phyloP scores from a whole-genome alignment of 495 filamentous ascomycete genomes.

The Podospora didyma region DNA sequence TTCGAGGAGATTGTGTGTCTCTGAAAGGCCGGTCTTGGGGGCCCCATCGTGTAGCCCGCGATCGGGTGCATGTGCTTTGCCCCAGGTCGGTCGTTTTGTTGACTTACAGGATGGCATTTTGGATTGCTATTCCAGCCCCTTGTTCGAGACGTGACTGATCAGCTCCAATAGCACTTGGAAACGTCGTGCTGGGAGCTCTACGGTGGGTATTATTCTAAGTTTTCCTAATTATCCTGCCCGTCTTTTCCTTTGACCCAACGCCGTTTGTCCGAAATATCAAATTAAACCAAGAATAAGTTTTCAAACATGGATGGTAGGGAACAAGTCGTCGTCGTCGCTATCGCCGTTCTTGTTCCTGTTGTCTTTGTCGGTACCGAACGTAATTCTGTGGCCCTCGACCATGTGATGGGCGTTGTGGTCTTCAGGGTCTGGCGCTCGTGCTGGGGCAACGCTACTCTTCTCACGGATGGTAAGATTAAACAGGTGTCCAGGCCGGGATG shows the following conservation, averaged over 20 bases:
- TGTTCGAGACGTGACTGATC: background rate
- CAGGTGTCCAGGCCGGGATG: slow-evolving; percentile 7
- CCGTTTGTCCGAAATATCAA: background rate
- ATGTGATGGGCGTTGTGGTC: slow-evolving; percentile 34
- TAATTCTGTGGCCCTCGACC: slow-evolving; percentile 46
- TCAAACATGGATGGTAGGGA: slow-evolving; percentile 18
- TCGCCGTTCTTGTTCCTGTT: slow-evolving; percentile 10
- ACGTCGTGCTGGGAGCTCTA: background rate
- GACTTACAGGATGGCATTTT: too few species aligned
- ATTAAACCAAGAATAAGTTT: background rate
- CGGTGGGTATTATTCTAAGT: slow-evolving; percentile 21
- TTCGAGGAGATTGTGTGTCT: background rate
- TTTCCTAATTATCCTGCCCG: background rate
- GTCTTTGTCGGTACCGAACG: slow-evolving; percentile 17
- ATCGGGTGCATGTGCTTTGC: background rate
- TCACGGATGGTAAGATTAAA: slow-evolving; percentile 47
- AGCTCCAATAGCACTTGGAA: background rate
- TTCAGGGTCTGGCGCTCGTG: slow-evolving; percentile 20
- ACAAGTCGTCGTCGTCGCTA: slow-evolving; percentile 12
- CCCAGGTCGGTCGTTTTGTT: too few species aligned
- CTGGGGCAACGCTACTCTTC: slow-evolving; percentile 33
- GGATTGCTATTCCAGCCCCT: too few species aligned
- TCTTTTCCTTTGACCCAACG: background rate
- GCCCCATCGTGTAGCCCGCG: background rate
- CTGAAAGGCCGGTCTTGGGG: background rate